phyloP scores from a whole-genome alignment of 768 basidiomycete species.

The Naematelia aurantialba region DNA sequence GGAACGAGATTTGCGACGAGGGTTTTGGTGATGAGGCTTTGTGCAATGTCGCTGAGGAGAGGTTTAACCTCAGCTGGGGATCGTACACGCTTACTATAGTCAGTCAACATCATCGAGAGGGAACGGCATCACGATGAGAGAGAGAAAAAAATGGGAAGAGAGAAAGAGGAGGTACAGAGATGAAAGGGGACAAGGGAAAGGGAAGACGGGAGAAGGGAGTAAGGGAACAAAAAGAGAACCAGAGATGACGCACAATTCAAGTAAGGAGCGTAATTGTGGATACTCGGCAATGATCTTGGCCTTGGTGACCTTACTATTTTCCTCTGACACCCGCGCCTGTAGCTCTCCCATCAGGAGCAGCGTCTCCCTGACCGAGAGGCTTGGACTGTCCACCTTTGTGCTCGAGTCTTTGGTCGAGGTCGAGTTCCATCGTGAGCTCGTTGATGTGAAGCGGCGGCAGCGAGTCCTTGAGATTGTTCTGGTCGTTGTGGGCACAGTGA shows the following conservation, averaged over 20 bases:
- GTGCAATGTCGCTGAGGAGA: conserved; percentile 21
- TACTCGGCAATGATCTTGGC: conserved; percentile 38
- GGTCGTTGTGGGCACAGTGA: too few relatives aligned
- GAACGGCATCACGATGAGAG: neutral
- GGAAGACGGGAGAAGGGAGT: neutral
- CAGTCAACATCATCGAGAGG: neutral
- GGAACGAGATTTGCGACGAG: conserved; percentile 4
- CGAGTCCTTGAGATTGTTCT: too few relatives aligned
- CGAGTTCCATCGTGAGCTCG: too few relatives aligned
- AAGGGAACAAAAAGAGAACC: neutral
- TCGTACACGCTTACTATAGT: conserved; percentile 31
- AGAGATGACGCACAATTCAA: conserved; percentile 36
- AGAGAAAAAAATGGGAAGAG: neutral
- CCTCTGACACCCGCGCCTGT: conserved; percentile 22
- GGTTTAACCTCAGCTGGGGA: conserved; percentile 27
- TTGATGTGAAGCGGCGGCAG: too few relatives aligned
- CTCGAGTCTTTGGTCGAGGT: too few relatives aligned
- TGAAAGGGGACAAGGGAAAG: neutral
- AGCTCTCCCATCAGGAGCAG: conserved; percentile 16
- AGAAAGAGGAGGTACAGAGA: too few relatives aligned
- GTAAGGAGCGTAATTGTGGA: conserved; percentile 35
- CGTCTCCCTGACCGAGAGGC: neutral
- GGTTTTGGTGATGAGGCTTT: conserved; percentile 8
- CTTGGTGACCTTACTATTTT: conserved; percentile 35
- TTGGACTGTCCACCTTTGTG: too few relatives aligned